Conservation (phyloP, 495 filamentous ascomycete genomes). For the Platismatia glauca region DNA sequence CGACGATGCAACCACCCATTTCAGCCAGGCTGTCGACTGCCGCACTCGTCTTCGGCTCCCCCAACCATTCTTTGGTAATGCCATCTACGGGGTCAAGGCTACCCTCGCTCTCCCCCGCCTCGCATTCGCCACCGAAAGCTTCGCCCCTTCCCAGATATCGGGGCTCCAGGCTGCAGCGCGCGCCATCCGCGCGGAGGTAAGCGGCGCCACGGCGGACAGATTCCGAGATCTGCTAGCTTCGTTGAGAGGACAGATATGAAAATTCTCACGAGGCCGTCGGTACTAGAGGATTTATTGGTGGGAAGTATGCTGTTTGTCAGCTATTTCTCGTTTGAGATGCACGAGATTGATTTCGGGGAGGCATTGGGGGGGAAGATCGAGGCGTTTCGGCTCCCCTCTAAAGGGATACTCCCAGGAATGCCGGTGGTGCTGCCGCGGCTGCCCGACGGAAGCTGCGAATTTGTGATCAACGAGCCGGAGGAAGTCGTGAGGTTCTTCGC, state of each 20-base stretch:
- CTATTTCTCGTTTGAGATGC: constrained; percentile 29
- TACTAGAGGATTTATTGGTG: constrained; percentile 31
- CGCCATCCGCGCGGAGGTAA: background rate
- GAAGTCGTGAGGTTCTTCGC: background rate
- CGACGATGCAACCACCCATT: constrained; percentile 28
- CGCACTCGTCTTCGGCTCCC: constrained; percentile 28
- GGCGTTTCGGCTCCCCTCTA: constrained; percentile 28
- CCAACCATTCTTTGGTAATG: constrained; percentile 28
- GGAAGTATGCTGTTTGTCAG: constrained; percentile 30
- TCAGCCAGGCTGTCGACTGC: constrained; percentile 32
- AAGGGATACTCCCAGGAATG: constrained; percentile 30
- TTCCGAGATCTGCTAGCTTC: constrained; percentile 29
- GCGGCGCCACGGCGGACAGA: constrained; percentile 25
- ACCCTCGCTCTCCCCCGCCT: constrained; percentile 20
- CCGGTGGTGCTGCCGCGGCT: constrained; percentile 31
- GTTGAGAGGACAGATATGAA: constrained; percentile 25
- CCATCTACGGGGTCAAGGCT: constrained; percentile 18
- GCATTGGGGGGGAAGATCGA: constrained; percentile 29
- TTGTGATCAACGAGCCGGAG: constrained; percentile 31
- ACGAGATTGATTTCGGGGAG: constrained; percentile 31
- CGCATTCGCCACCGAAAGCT: background rate
- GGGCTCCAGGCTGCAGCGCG: background rate
- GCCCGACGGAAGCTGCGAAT: constrained; percentile 32
- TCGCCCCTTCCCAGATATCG: background rate
- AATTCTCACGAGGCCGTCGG: constrained; percentile 24